phyloP scores from a whole-genome alignment of 163 green algal genomes.

The Trebouxiophyceae sp. region DNA sequence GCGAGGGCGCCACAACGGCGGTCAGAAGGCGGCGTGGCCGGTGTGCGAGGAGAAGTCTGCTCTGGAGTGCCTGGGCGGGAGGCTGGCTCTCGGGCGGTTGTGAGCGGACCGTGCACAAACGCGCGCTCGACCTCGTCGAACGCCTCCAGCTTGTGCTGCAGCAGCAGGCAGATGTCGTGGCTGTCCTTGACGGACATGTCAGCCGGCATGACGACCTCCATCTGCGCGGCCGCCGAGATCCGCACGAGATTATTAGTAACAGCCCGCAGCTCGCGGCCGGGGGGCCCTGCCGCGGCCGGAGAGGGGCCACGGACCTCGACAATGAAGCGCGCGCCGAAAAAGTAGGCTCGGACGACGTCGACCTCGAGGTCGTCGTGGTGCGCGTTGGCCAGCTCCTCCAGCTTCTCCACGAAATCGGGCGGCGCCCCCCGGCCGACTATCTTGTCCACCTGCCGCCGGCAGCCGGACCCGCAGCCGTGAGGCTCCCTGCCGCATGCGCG shows the following conservation, averaged over 20 bases:
- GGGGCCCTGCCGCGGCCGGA: too few species aligned
- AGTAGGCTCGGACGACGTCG: conserved; percentile 41
- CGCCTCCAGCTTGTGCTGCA: conserved; percentile 42
- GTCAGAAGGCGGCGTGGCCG: too few species aligned
- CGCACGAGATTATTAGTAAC: too few species aligned
- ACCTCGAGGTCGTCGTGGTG: conserved; percentile 44
- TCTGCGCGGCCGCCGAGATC: conserved; percentile 3
- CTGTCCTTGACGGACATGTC: conserved; percentile 47
- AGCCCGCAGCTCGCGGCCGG: too few species aligned
- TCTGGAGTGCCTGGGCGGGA: too few species aligned
- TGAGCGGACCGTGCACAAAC: conserved; percentile 54
- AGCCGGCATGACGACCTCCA: conserved; percentile 59
- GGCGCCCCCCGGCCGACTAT: conserved; percentile 58
- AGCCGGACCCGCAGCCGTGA: too few species aligned
- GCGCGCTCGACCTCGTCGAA: conserved; percentile 59
- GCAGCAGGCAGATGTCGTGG: conserved; percentile 46
- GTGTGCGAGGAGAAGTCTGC: too few species aligned
- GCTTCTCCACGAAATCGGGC: conserved; percentile 31
- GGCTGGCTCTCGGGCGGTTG: too few species aligned
- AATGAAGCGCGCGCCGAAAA: conserved; percentile 37
- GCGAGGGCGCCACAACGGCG: too few species aligned
- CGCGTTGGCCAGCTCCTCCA: conserved; percentile 31
- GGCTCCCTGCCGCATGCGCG: too few species aligned
- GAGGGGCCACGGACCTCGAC: conserved; percentile 13
- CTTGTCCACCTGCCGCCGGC: conserved; percentile 66